Evolutionary conservation across 2,329 filamentous ascomycete genomes (phyloP), one percentile per base, ranked within the genome.

Genomic region (Ascochyta lentis): DNA sequence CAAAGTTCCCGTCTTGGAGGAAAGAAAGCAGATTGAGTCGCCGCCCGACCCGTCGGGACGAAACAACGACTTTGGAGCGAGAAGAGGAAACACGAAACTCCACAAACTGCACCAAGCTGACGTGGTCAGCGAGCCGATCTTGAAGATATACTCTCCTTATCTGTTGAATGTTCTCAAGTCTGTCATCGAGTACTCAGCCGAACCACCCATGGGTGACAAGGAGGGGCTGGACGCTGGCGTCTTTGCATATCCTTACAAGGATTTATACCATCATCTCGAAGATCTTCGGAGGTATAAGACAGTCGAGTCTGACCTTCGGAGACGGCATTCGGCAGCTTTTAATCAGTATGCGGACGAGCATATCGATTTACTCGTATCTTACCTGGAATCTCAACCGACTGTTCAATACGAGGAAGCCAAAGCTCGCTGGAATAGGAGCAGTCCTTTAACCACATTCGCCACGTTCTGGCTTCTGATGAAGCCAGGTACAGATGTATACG

Each of bases 401-500:
- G n/a, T 49, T 1, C 29, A 13, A 15, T 35, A 27, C 29, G 37
- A 50, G 5, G 22, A 43, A 5, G 29, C 47, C n/a, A 23, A 6
- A 23, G n/a, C 29, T 12, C 29, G 31, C 1, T 49, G 7, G 22
- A 9, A 13, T 5, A 8, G 4, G 6, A 19, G 22, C 4, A 47
- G 13, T 3, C 54, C 58, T 6, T 3, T 31, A 12, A 56, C 54
- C 3, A 52, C 58, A 12, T 60, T 60, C 35, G 47, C 41, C 3
- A 41, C 45, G 5, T 26, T 54, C 8, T 60, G 54, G 58, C 31
- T 60, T 2, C 34, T 60, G 13, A 24, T 60, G 26, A 56, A 60
- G 37, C 58, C 58, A 3, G 54, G 54, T 4, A 37, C 41, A 9
- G 58, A 60, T 12, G 54, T 58, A 3, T 60, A 60, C 24, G 58